Percentiles rank a stretch among this genome's conserved stretches.
phyloP scores from a whole-genome alignment of 2,329 filamentous ascomycete species.

The Epichloe festucae region DNA sequence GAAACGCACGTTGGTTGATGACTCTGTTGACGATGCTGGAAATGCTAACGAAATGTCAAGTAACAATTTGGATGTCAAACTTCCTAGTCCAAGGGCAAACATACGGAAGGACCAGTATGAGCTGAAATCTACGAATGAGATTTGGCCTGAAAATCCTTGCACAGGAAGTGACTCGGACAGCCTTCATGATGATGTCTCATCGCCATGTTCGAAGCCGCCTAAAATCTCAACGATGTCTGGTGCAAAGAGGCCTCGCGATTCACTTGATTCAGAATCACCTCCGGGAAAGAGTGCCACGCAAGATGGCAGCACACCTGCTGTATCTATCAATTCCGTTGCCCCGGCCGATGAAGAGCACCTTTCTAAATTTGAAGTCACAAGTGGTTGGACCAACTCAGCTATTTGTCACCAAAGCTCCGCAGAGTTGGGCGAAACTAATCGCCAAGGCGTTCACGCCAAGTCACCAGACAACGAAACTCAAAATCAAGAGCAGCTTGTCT shows the following conservation, averaged over 20 bases:
- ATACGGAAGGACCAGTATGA: neutral
- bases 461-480: neutral
- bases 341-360: neutral
- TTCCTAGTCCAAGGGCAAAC: neutral
- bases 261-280: neutral
- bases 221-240: neutral
- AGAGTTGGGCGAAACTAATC: neutral
- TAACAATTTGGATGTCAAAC: neutral
- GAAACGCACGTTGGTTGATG: neutral
- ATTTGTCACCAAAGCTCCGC: neutral
- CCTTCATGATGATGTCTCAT: neutral
- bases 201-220: neutral
- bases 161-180: neutral
- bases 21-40: neutral
- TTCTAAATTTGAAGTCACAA: neutral
- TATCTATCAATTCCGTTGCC: neutral
- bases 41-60: neutral
- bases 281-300: neutral
- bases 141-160: neutral
- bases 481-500: neutral
- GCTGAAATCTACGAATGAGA: neutral
- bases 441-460: neutral
- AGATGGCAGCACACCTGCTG: neutral
- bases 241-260: neutral
- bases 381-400: neutral